Evolutionary conservation across 2,329 filamentous ascomycete species (phyloP), one percentile per base, ranked within the genome.

Genomic region (Pseudogymnoascus destructans): DNA sequence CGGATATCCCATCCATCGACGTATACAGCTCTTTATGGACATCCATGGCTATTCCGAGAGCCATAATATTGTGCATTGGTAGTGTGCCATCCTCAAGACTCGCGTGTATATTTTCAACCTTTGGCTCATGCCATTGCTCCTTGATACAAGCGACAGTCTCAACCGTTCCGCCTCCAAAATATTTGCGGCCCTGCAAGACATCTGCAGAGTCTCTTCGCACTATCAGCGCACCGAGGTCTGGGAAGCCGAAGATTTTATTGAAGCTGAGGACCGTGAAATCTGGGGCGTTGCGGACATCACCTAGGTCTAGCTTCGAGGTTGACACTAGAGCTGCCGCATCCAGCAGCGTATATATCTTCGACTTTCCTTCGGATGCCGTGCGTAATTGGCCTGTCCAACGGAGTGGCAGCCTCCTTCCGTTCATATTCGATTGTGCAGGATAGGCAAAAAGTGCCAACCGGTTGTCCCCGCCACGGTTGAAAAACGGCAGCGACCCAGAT

Each of bases 191-290:
- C 30, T 79, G 74, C 52, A 95, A 83, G 2, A 85, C 68, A 36
- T 77, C 70, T 5, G 80, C 81, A 10, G 87, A 80, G 30, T 80
- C 77, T 64, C 88, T 90, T 40, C 86, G 82, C 10, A 97, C 82
- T 27, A 97, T 82, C 59, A 98, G 73, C 1, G 85, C 90, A 1
- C 92, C 92, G 1, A 97, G 75, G 68, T 97, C 89, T 0, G 92
- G 92, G 63, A 96, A 96, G 1, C 93, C 92, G 70, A 97, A 97
- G n/a, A 96, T 91, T 70, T 97, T 98, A 74, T 96, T 95, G 63
- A 97, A 83, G 70, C 91, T 96, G 40, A 97, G 67, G 0, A 89
- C 86, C 0, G 82, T 85, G 64, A 97, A 97, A 69, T 97, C 92
- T 1, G 92, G 87, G 0, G 86, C 82, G 0, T 72, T 68, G 0